Evolutionary conservation across 1,139 yeast genomes (phyloP), one percentile per base, ranked within the genome.

Genomic region (Pichia sp.): DNA sequence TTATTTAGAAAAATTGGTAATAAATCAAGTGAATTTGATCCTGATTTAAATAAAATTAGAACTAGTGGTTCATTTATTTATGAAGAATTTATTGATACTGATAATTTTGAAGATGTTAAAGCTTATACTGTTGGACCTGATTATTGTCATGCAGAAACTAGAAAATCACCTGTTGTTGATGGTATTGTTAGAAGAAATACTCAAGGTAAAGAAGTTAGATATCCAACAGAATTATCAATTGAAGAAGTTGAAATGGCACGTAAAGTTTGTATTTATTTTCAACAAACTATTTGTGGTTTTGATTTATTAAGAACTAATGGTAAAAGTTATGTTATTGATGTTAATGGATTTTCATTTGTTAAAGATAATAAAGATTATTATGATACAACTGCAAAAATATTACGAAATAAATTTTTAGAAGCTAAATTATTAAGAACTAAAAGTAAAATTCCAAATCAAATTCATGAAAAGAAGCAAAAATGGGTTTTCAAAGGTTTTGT

Each of bases 101-200:
- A 94, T 65, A 92, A 94, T 63, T 89, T 90, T 61, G 98, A 94
- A 68, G 99, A 94, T 66, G 99, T 94, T 54, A 94, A 94, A 67
- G 98, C 98, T 0, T 94, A 94, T 65, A 94, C 98, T 1, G 97
- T 94, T 3, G 98, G 98, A 1, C 81, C 85, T 4, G 71, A 72
- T 30, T 94, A 78, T 63, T 92, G 98, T 63, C 98, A 94, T 66
- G 99, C 98, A 0, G 99, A 94, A 64, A 94, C 99, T 1, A 78
- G 99, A 61, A 94, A 94, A 65, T 89, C 97, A 0, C 99, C 99
- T 0, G 98, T 94, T 2, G 98, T 94, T 18, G 99, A 94, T 69
- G 99, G 99, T 45, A 86, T 94, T 49, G 99, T 94, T 30, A 78
- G 97, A 63, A 79, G 99, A 66, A 94, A 94, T 64, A 90, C 98